These are phyloP conservation scores for Pinus tabuliformis DNA, from an alignment of 75 land plant species.

Conservation along the genomic window DNA sequence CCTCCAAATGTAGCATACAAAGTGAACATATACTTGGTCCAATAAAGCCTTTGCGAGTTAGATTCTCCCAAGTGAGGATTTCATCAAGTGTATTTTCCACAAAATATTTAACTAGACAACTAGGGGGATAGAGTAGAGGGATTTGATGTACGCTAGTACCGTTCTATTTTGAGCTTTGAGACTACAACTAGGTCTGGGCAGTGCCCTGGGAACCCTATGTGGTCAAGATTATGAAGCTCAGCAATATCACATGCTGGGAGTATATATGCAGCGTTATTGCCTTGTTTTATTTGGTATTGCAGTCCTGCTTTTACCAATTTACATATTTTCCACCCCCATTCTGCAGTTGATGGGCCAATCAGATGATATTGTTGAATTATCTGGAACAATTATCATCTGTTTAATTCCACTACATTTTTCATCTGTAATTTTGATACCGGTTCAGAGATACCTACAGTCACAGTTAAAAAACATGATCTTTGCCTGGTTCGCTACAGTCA, in stretches of 20 bases:
- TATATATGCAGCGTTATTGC: conserved; percentile 71
- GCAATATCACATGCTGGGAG: conserved; percentile 62
- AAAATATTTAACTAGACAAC: no score
- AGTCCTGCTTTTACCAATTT: conserved; percentile 44
- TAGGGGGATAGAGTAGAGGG: no score
- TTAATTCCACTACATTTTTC: conserved; percentile 67
- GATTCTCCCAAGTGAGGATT: no score
- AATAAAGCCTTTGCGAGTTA: no score
- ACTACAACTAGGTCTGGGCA: conserved; percentile 56
- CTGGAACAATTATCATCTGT: conserved; percentile 45
- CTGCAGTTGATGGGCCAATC: conserved; percentile 56
- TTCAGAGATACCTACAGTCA: conserved; percentile 63
- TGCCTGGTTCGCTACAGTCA: conserved; percentile 31
- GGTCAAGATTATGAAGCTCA: conserved; percentile 85
- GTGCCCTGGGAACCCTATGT: conserved; percentile 77
- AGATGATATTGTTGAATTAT: conserved; percentile 36
- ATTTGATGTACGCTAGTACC: no score
- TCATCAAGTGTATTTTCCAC: no score
- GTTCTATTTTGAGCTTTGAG: not conserved
- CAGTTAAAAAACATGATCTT: conserved; percentile 57
- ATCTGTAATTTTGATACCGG: conserved; percentile 53
- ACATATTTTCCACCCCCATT: conserved; percentile 47
- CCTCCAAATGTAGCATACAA: no score
- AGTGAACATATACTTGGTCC: no score
- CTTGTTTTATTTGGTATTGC: conserved; percentile 39